Conservation (phyloP, 2,329 filamentous ascomycete species). For the Phaeophleospora eucalypticola region DNA sequence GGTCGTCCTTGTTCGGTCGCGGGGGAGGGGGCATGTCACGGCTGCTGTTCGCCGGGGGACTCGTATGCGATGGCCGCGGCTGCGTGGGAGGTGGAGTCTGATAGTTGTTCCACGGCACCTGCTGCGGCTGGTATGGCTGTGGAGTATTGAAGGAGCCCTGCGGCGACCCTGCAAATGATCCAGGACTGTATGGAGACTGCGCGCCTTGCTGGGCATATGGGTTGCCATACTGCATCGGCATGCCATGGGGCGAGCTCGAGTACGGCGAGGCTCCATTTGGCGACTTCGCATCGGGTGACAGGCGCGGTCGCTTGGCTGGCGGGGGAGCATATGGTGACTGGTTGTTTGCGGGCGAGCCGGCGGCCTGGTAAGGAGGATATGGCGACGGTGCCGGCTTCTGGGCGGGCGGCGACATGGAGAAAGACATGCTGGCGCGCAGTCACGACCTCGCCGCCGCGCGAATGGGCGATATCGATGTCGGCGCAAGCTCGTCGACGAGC, state of each 20-base stretch:
- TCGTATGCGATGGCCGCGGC: conserved; percentile 19
- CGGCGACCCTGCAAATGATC: conserved; percentile 23
- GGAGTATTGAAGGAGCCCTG: conserved; percentile 32
- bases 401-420: conserved; percentile 30
- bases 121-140: conserved; percentile 26
- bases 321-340: conserved; percentile 52
- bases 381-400: conserved; percentile 28
- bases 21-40: conserved; percentile 59
- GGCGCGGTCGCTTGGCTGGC: conserved; percentile 67
- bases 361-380: conserved; percentile 50
- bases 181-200: conserved; percentile 28
- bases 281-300: conserved; percentile 65
- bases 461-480: not conserved
- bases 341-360: conserved; percentile 32
- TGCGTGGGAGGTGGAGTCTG: conserved; percentile 15
- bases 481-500: conserved; percentile 6
- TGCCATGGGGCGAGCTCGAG: conserved; percentile 22
- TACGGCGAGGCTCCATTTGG: conserved; percentile 52
- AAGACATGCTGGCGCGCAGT: conserved; percentile 21
- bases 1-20: conserved; percentile 49
- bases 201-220: conserved; percentile 37
- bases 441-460: conserved; percentile 5
- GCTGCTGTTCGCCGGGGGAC: conserved; percentile 19
- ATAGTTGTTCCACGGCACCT: conserved; percentile 8
- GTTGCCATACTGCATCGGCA: conserved; percentile 38